phyloP scores from a whole-genome alignment of 164 flowering plant species.

The Malania oleifera region DNA sequence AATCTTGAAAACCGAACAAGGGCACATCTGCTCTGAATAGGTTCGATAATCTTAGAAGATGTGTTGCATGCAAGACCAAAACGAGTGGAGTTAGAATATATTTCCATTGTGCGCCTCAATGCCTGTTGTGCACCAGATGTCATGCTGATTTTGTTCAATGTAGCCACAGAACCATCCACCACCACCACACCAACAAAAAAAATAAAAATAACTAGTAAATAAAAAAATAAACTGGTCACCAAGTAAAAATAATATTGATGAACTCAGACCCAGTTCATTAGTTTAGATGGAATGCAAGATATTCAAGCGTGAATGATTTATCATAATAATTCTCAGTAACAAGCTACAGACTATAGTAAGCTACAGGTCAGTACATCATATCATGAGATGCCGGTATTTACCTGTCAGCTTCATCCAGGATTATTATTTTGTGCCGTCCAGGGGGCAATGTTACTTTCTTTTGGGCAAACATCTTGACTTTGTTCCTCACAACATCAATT shows the following conservation, averaged over 20 bases:
- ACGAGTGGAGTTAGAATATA: conserved; percentile 91
- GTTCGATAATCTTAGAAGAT: conserved; percentile 92
- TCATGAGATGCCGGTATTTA: conserved; percentile 12
- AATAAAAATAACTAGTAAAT: no score
- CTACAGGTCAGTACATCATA: background rate
- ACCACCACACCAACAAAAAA: conserved; percentile 1
- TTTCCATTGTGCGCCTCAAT: conserved; percentile 95
- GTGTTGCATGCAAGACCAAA: conserved; percentile 98
- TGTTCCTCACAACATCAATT: conserved; percentile 97
- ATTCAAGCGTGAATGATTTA: no score
- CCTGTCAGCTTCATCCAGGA: conserved; percentile 98
- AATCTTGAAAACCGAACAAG: conserved; percentile 87
- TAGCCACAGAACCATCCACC: background rate
- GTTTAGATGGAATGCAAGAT: no score
- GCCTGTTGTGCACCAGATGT: conserved; percentile 99
- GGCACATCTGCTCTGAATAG: conserved; percentile 99
- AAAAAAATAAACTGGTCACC: no score
- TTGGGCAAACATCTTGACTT: conserved; percentile 99
- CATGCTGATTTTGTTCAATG: conserved; percentile 54
- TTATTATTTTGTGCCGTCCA: conserved; percentile 80
- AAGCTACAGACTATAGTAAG: background rate
- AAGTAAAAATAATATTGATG: background rate
- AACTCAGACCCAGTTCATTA: no score
- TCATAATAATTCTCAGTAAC: no score
- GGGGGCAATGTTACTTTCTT: conserved; percentile 94